Conservation (phyloP, 768 basidiomycete species). For the Mycena indigotica region DNA sequence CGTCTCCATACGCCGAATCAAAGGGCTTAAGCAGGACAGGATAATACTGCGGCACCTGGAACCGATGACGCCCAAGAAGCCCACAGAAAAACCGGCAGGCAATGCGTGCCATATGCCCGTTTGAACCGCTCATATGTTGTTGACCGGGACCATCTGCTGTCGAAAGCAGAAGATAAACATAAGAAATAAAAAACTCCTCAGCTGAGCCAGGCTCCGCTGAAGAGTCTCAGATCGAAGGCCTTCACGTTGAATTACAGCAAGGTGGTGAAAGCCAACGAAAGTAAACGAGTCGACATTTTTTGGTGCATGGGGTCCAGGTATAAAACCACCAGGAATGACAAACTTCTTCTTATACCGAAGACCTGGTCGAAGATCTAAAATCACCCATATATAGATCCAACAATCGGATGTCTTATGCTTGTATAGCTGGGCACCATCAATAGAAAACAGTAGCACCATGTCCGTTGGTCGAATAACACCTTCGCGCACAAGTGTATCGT, state of each 20-base stretch:
- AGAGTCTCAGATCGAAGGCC: conserved; percentile 38
- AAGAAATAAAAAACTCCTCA: conserved; percentile 22
- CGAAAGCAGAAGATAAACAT: conserved; percentile 25
- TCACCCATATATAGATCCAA: conserved; percentile 47
- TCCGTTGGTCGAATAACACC: conserved; percentile 32
- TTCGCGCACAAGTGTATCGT: conserved; percentile 21
- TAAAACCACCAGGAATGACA: conserved; percentile 27
- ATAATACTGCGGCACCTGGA: conserved; percentile 34
- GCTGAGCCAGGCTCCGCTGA: neutral
- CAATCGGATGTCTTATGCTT: conserved; percentile 43
- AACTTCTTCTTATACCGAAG: conserved; percentile 26
- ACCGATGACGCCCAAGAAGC: conserved; percentile 34
- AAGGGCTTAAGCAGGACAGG: conserved; percentile 31
- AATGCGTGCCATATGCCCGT: conserved; percentile 37
- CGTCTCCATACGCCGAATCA: too few relatives aligned
- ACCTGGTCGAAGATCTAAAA: conserved; percentile 32
- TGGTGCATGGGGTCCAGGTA: conserved; percentile 33
- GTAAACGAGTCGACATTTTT: conserved; percentile 37
- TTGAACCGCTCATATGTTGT: conserved; percentile 33
- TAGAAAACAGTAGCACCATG: conserved; percentile 36
- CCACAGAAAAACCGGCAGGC: conserved; percentile 39
- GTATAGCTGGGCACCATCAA: conserved; percentile 48
- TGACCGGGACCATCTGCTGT: conserved; percentile 40
- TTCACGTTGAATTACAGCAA: conserved; percentile 27
- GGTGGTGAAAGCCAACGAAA: conserved; percentile 37